phyloP scores from a whole-genome alignment of 2,329 filamentous ascomycete genomes.

The Venturia effusa region DNA sequence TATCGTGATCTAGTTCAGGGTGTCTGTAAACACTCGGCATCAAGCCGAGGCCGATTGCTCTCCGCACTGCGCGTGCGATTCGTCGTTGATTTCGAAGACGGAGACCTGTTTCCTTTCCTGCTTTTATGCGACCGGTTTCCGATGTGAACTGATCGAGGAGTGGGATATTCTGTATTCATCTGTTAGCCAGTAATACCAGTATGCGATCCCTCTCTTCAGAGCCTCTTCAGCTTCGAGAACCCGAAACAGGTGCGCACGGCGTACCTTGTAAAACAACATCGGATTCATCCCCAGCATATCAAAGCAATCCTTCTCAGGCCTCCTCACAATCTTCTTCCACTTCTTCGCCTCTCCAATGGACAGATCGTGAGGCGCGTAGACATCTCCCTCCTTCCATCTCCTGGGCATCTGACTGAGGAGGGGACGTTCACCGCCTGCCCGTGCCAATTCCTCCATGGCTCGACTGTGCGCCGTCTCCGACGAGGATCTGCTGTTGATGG shows the following conservation, averaged over 20 bases:
- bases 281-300: slow-evolving; percentile 73
- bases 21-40: slow-evolving; percentile 88
- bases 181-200: not conserved
- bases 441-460: not conserved
- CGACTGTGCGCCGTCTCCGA: not conserved
- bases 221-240: not conserved
- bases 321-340: slow-evolving; percentile 52
- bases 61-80: slow-evolving; percentile 83
- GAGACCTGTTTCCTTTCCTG: slow-evolving; percentile 64
- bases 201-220: not conserved
- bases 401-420: slow-evolving; percentile 55
- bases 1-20: slow-evolving; percentile 59
- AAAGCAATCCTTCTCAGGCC: slow-evolving; percentile 56
- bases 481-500: not conserved
- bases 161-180: slow-evolving; percentile 63
- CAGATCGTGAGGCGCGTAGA: slow-evolving; percentile 86
- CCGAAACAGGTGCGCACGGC: slow-evolving; percentile 19
- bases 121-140: slow-evolving; percentile 72
- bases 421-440: slow-evolving; percentile 13
- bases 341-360: slow-evolving; percentile 68
- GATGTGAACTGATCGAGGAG: slow-evolving; percentile 86
- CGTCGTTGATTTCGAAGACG: slow-evolving; percentile 84
- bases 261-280: slow-evolving; percentile 75
- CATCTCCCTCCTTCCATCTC: slow-evolving; percentile 65
- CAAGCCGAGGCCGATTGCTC: slow-evolving; percentile 78